Evolutionary conservation across 306 rosid genomes (phyloP).

Genomic region (Corylus heterophylla): DNA sequence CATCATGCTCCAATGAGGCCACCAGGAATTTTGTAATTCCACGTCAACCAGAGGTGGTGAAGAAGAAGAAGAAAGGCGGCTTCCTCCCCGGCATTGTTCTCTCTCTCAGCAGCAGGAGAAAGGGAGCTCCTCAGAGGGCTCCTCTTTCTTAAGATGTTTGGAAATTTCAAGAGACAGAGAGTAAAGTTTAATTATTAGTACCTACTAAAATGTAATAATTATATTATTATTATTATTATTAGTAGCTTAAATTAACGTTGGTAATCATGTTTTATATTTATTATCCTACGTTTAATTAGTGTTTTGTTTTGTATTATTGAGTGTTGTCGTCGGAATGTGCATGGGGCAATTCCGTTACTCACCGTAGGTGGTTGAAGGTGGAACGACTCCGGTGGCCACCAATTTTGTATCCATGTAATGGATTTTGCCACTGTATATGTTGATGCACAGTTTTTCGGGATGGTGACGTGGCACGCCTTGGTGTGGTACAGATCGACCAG

Average conservation of each 20-base stretch:
- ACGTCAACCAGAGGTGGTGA: constrained; percentile 20
- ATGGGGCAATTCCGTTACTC: constrained; percentile 24
- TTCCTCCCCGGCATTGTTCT: no score
- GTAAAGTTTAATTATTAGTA: no score
- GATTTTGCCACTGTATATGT: constrained; percentile 2
- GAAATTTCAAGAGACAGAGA: no score
- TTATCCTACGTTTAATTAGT: neutral
- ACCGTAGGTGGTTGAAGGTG: constrained; percentile 13
- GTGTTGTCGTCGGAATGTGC: neutral
- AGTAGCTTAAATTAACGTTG: neutral
- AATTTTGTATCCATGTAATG: constrained; percentile 27
- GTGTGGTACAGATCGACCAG: no score
- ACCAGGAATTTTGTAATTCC: constrained; percentile 54
- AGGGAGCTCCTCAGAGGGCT: no score
- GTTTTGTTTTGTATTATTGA: neutral
- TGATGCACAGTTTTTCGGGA: no score
- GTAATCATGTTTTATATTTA: neutral
- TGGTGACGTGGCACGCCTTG: no score
- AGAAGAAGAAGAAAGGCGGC: constrained; percentile 55
- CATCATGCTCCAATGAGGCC: constrained; percentile 66
- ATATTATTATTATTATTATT: no score
- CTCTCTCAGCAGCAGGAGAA: no score
- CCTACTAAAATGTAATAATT: neutral
- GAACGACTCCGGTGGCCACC: constrained; percentile 4
- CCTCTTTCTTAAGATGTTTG: no score